Percentiles rank a stretch among this genome's conserved stretches.
phyloP scores from a whole-genome alignment of 148 eudicot genomes.

The Rhododendron williamsianum region DNA sequence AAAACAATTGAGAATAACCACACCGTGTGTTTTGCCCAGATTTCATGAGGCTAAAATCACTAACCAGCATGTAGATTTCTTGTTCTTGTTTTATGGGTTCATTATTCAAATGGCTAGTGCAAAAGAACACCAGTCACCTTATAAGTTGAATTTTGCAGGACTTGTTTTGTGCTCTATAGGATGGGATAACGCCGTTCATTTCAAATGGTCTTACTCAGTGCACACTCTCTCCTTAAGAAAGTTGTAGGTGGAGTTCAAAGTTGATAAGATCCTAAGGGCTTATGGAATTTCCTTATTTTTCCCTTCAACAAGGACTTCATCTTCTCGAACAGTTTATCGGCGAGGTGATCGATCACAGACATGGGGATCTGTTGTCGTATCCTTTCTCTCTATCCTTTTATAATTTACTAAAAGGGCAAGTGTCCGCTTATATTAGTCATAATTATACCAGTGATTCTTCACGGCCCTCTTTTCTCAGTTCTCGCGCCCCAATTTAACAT shows the following conservation, averaged over 20 bases:
- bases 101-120: background rate
- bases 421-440: background rate
- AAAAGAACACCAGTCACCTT: background rate
- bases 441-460: background rate
- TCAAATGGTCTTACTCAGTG: background rate
- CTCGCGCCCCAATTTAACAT: too few species aligned
- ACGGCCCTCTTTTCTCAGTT: background rate
- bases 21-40: too few species aligned
- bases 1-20: background rate
- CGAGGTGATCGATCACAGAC: background rate
- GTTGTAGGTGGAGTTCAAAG: background rate
- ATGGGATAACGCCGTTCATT: background rate
- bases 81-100: background rate
- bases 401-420: too few species aligned
- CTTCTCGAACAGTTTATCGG: background rate
- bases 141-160: background rate
- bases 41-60: background rate
- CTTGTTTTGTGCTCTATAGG: background rate
- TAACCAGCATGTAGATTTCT: background rate
- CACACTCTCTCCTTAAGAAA: too few species aligned
- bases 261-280: background rate
- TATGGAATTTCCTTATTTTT: background rate
- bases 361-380: background rate
- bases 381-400: background rate
- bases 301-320: background rate